Base-by-base conservation (phyloP, 225 moss, liverwort and hornwort genomes). In the Straminergon stramineum region DNA sequence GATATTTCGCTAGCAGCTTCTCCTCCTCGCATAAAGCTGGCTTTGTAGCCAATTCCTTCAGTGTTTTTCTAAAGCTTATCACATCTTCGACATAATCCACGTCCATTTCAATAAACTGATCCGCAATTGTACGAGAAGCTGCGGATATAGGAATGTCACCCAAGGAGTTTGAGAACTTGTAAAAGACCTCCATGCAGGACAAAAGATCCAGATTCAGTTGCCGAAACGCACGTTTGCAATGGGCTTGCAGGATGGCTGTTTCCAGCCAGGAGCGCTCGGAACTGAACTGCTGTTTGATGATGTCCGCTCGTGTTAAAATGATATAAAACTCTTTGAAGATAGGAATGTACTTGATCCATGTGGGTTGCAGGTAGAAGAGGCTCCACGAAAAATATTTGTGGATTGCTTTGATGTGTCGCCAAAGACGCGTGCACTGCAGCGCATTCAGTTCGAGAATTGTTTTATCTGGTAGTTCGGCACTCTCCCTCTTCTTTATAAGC, bases 61-160 rank as follows among this genome's bases (percentile, higher is more conserved):
- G 41, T 56, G 79, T 67, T 41, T 79, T 66, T 41, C 87, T 79
- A 41, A 87, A 79, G 68, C 68, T 79, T 43, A 87, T 56, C 32
- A 87, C 16, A 67, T 87, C 87, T 56, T 87, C 87, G 41, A 87
- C 79, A 79, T 87, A 87, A 87, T 79, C 87, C 55, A 87, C 87
- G 24, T 87, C 87, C 87, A 87, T 87, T 79, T 79, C 79, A n/a
- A 86, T 22, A 53, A 86, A 64, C 51, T 86, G 86, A 77, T 86
- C 64, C 64, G 79, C 67, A 57, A 87, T 79, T 67, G 87, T 87
- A 13, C 79, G 87, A 79, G 87, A 87, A 79, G 79, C 76, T 28
- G 28, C 56, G 79, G 67, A 79, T 32, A 87, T 56, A 87, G 87
- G 79, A 79, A 79, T 87, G 43, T 35, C 79, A 22, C 87, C 87